Conservation (phyloP, 805 yeast genomes). For the Kregervanrija fluxuum region DNA sequence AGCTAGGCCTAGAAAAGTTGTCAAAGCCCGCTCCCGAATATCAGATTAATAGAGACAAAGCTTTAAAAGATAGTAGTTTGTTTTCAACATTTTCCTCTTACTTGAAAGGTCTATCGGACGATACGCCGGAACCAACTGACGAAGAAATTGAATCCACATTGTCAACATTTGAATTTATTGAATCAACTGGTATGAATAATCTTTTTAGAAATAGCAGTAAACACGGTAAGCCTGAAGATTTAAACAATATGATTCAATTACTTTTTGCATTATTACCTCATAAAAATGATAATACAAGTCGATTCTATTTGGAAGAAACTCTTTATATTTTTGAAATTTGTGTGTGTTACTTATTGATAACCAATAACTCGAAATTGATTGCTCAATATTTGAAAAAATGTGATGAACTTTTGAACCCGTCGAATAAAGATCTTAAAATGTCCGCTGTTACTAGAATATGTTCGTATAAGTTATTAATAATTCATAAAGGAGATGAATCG, state of each 20-base stretch:
- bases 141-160: constrained; percentile 85
- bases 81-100: constrained; percentile 89
- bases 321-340: constrained; percentile 26
- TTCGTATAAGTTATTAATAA: constrained; percentile 45
- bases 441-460: constrained; percentile 31
- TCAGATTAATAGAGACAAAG: constrained; percentile 54
- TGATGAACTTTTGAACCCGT: constrained; percentile 16
- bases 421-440: constrained; percentile 21
- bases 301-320: constrained; percentile 22
- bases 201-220: constrained; percentile 47
- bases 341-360: constrained; percentile 25
- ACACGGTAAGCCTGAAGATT: constrained; percentile 26
- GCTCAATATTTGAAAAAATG: constrained; percentile 15
- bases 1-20: constrained; percentile 43
- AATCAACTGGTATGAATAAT: constrained; percentile 53
- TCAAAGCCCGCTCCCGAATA: constrained; percentile 61
- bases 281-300: constrained; percentile 22
- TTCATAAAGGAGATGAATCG: constrained; percentile 28
- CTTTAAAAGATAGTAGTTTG: constrained; percentile 68
- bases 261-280: constrained; percentile 30
- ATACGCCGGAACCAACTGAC: constrained; percentile 85
- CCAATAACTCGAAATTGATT: constrained; percentile 21
- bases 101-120: constrained; percentile 80
- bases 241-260: constrained; percentile 27
- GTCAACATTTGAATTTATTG: constrained; percentile 76